Evolutionary conservation across 169 alveolate species (phyloP).

Genomic region (Plasmodium malariae): DNA sequence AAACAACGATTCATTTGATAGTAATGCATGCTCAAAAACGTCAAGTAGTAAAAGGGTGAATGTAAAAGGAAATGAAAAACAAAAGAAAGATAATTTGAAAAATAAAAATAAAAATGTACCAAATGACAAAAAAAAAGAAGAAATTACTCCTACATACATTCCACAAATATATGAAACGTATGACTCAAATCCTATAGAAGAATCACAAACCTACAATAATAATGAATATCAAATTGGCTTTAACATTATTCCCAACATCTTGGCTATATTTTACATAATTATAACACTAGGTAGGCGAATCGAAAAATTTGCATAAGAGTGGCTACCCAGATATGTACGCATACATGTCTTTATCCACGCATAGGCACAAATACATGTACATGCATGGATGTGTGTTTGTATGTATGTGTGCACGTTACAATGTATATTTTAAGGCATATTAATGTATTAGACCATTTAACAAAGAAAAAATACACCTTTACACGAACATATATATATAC

Average conservation of each 20-base stretch:
- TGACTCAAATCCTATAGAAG: conserved; percentile 48
- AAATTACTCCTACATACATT: conserved; percentile 11
- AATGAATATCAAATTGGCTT: conserved; percentile 1
- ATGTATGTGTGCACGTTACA: too few species aligned
- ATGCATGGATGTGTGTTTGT: too few species aligned
- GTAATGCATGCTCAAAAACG: neutral
- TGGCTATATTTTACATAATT: conserved; percentile 58
- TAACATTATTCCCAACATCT: conserved; percentile 29
- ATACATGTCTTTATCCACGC: neutral
- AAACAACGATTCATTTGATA: conserved; percentile 46
- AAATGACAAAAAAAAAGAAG: conserved; percentile 11
- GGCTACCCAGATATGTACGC: neutral
- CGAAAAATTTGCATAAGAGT: neutral
- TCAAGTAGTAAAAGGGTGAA: conserved; percentile 19
- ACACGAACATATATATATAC: neutral
- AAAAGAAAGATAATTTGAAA: conserved; percentile 33
- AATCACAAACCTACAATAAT: conserved; percentile 1
- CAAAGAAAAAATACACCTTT: neutral
- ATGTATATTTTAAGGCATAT: neutral
- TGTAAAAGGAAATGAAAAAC: conserved; percentile 42
- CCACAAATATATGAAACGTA: conserved; percentile 74
- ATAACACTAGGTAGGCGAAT: conserved; percentile 56
- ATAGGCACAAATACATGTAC: neutral
- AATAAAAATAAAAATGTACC: conserved; percentile 11
- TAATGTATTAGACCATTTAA: neutral